Conservation (phyloP, 805 yeast species). For the Aciculoconidium aculeatum region DNA sequence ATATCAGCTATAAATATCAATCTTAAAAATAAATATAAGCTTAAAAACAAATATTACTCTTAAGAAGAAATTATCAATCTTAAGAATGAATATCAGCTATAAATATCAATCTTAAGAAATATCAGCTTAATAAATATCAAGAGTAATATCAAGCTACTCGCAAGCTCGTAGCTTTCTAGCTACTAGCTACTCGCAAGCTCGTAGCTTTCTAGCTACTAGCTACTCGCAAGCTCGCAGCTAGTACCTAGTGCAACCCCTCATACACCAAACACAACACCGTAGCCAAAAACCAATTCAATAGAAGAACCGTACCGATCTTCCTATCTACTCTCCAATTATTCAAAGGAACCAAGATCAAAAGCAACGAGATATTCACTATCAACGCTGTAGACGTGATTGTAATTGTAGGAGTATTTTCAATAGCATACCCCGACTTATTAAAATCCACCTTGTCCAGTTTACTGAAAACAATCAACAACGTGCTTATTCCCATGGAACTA, state of each 20-base stretch:
- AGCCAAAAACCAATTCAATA: conserved; percentile 25
- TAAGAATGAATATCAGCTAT: no score
- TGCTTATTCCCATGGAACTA: conserved; percentile 76
- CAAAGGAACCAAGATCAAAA: conserved; percentile 15
- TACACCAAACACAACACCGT: conserved; percentile 20
- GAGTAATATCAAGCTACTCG: no score
- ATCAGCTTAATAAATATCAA: no score
- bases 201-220: no score
- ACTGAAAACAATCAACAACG: conserved; percentile 30
- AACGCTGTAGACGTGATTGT: conserved; percentile 15
- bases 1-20: no score
- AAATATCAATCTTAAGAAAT: no score
- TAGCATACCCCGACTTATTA: conserved; percentile 9
- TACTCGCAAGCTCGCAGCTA: no score
- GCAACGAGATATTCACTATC: conserved; percentile 15
- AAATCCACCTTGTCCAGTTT: conserved; percentile 5
- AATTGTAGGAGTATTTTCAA: conserved; percentile 18
- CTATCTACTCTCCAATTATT: conserved; percentile 29
- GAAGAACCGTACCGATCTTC: conserved; percentile 25
- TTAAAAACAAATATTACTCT: no score
- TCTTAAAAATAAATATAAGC: no score
- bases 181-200: no score
- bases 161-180: no score
- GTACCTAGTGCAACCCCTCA: conserved; percentile 13
- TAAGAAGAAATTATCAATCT: no score